Base-by-base conservation (phyloP, 805 yeast species). In the Grigorovia jiainica region DNA sequence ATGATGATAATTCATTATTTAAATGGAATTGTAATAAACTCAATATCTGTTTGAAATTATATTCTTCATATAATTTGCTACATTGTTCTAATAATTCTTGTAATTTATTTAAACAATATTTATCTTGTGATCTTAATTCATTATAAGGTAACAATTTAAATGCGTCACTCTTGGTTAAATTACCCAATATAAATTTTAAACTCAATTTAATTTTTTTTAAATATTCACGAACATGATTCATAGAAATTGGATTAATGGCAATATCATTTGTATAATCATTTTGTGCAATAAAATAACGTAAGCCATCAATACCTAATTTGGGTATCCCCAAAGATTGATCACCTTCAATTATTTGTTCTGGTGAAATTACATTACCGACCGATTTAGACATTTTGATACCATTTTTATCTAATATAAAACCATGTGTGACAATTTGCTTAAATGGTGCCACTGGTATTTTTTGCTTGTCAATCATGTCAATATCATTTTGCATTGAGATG, bases 361-460 rank as follows among this genome's bases (percentile, higher is more conserved):
- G 97, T 1, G 73, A 58, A 17, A 89, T 73, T 0, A 79, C 79
- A 51, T 92, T 92, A 0, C 97, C 96, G 31, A 83, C 63, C 0
- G 96, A 86, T 57, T 92, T 92, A 3, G 97, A 89, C 97, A 90
- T 90, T 54, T 92, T 92, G 43, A 73, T 72, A 15, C 92, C 90
- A 47, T 79, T 75, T 49, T 78, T 86, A 64, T 92, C 98, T 45
- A 92, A 65, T 0, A 85, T 82, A 57, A 92, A 92, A 0, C 99
- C 99, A 61, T 92, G 98, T 0, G 98, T 92, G 21, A 92, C 72
- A 30, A 92, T 74, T 19, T 72, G 70, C 45, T 72, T 73, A 61
- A 75, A 92, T 0, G 98, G 97, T 0, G 84, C 77, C 2, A 7
- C 5, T 10, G 21, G 15, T 2, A 6, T 6, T 8, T 7, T 5